A percentile compares a stretch with the other conserved stretches of the same genome.
These are phyloP conservation scores for Pythium vanterpoolii DNA, from an alignment of 352 stramenopile genomes.

Conservation along the genomic window DNA sequence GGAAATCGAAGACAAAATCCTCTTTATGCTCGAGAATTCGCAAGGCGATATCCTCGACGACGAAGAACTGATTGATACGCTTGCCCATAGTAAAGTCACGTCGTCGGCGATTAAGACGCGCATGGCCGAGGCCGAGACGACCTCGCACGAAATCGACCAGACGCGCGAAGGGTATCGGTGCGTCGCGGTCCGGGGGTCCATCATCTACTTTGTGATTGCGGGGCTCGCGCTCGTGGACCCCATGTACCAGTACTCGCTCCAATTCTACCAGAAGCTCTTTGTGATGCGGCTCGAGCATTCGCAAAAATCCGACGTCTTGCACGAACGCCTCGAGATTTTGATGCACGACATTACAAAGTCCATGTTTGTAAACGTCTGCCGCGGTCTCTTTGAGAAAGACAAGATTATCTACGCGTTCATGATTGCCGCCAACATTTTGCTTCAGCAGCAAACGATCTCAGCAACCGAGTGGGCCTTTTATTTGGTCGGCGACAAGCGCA, in stretches of 20 bases:
- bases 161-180: conserved; percentile 90
- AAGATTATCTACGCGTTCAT: conserved; percentile 95
- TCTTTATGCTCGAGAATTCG: conserved; percentile 88
- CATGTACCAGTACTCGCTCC: conserved; percentile 95
- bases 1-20: conserved; percentile 91
- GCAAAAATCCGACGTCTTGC: conserved; percentile 75
- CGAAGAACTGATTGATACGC: conserved; percentile 89
- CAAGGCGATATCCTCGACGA: conserved; percentile 93
- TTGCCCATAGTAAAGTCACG: conserved; percentile 79
- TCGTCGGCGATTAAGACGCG: conserved; percentile 83
- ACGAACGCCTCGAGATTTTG: conserved; percentile 85
- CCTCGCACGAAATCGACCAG: conserved; percentile 88
- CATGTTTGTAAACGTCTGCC: conserved; percentile 94
- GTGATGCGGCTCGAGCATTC: conserved; percentile 85
- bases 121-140: conserved; percentile 90
- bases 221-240: conserved; percentile 89
- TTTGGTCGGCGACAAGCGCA: conserved; percentile 84
- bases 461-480: conserved; percentile 87
- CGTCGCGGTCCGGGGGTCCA: conserved; percentile 86
- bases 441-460: conserved; percentile 71
- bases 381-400: conserved; percentile 93
- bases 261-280: conserved; percentile 94
- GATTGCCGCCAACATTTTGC: conserved; percentile 86
- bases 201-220: conserved; percentile 95
- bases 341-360: conserved; percentile 90